Evolutionary conservation across 305 asterid genomes (phyloP).

Genomic region (Nicotiana rustica): DNA sequence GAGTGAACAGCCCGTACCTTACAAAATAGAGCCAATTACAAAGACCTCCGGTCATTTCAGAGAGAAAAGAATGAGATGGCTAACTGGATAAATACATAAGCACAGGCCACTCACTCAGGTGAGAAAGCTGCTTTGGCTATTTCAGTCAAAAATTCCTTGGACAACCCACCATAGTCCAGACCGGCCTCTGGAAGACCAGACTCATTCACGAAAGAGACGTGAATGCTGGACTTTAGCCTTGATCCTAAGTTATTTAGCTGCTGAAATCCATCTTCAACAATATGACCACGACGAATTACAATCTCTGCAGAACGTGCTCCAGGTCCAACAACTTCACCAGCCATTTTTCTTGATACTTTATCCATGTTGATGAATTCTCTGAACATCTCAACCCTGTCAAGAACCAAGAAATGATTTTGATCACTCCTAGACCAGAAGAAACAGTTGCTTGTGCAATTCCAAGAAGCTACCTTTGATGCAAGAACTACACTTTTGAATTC

Average conservation of each 20-base stretch:
- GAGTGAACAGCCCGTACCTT: conserved; percentile 93
- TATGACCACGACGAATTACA: conserved; percentile 82
- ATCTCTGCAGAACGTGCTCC: conserved; percentile 79
- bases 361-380: conserved; percentile 93
- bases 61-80: conserved; percentile 30
- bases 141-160: conserved; percentile 95
- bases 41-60: conserved; percentile 10
- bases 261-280: conserved; percentile 92
- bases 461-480: conserved; percentile 12
- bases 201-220: conserved; percentile 89
- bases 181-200: conserved; percentile 98
- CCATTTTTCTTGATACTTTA: conserved; percentile 81
- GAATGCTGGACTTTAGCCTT: conserved; percentile 79
- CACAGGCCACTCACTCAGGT: conserved; percentile 67
- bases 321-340: conserved; percentile 77
- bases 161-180: conserved; percentile 94
- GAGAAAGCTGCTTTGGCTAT: conserved; percentile 85
- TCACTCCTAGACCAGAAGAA: conserved; percentile 32
- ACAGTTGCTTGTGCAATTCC: neutral
- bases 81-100: conserved; percentile 31
- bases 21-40: conserved; percentile 34
- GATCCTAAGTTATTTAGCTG: conserved; percentile 87
- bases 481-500: conserved; percentile 21
- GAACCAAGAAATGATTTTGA: conserved; percentile 38
- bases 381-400: conserved; percentile 87